These are phyloP conservation scores for Wallemia ichthyophaga DNA, from an alignment of 1,284 basidiomycete species.

Conservation along the genomic window DNA sequence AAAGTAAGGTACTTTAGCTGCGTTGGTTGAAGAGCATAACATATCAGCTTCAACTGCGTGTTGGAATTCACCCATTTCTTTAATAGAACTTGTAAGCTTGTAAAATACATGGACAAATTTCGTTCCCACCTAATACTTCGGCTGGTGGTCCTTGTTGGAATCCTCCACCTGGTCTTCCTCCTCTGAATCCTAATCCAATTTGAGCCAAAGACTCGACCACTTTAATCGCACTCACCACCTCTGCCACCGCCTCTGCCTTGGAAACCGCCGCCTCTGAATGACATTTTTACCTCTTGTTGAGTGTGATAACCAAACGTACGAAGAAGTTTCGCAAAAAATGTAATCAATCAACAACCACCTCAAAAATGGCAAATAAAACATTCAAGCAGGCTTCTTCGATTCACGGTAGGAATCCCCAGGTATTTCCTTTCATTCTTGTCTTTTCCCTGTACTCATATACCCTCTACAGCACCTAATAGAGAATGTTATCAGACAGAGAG, in stretches of 20 bases:
- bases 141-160: slow-evolving; percentile 14
- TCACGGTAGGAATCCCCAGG: slow-evolving; percentile 83
- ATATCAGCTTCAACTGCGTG: slow-evolving; percentile 97
- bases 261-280: slow-evolving; percentile 6
- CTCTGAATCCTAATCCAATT: slow-evolving; percentile 6
- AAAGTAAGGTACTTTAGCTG: slow-evolving; percentile 89
- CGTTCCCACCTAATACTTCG: slow-evolving; percentile 11
- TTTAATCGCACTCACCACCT: slow-evolving; percentile 4
- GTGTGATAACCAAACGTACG: neutral
- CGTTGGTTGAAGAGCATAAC: slow-evolving; percentile 61
- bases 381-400: slow-evolving; percentile 47
- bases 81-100: too few species aligned
- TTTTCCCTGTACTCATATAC: slow-evolving; percentile 2
- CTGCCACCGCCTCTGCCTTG: slow-evolving; percentile 5
- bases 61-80: slow-evolving; percentile 22
- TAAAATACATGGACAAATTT: neutral
- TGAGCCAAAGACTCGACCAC: neutral
- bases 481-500: slow-evolving; percentile 78
- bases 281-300: slow-evolving; percentile 1
- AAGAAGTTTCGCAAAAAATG: too few species aligned
- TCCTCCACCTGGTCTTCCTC: slow-evolving; percentile 9
- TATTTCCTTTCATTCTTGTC: slow-evolving; percentile 12
- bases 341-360: neutral
- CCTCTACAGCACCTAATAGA: slow-evolving; percentile 57
- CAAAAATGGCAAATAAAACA: slow-evolving; percentile 61